Evolutionary conservation across 176 grass and related monocot genomes (phyloP).

Genomic region (Alopecurus myosuroides): DNA sequence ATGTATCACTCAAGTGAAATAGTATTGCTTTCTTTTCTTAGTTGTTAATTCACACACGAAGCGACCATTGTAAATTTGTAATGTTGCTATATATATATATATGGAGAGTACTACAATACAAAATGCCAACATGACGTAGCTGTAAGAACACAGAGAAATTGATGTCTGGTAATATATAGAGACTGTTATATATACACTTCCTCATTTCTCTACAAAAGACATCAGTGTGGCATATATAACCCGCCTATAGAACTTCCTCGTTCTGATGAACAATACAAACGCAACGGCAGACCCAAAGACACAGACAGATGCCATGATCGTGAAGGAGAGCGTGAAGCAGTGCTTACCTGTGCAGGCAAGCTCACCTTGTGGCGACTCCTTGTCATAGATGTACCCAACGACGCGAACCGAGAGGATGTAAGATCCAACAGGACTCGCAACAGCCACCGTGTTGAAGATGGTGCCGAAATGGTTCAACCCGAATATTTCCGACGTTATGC

Average conservation of each 20-base stretch:
- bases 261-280: constrained; percentile 42
- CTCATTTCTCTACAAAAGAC: background rate
- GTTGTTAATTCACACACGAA: background rate
- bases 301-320: constrained; percentile 55
- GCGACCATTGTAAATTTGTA: background rate
- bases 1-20: background rate
- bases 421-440: constrained; percentile 69
- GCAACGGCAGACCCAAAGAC: constrained; percentile 33
- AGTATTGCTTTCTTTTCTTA: background rate
- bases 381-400: constrained; percentile 63
- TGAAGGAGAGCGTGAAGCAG: constrained; percentile 62
- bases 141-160: background rate
- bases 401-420: constrained; percentile 67
- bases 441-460: constrained; percentile 62
- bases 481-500: constrained; percentile 71
- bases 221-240: constrained; percentile 34
- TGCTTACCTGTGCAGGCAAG: constrained; percentile 42
- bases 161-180: background rate
- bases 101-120: background rate
- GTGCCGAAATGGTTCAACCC: constrained; percentile 63
- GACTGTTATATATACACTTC: background rate
- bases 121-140: background rate
- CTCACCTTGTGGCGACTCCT: constrained; percentile 29
- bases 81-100: background rate
- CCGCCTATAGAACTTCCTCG: constrained; percentile 59